Percentiles rank a stretch among this genome's conserved stretches.
Conservation (phyloP, 495 filamentous ascomycete species). For the Neurospora hispaniola region DNA sequence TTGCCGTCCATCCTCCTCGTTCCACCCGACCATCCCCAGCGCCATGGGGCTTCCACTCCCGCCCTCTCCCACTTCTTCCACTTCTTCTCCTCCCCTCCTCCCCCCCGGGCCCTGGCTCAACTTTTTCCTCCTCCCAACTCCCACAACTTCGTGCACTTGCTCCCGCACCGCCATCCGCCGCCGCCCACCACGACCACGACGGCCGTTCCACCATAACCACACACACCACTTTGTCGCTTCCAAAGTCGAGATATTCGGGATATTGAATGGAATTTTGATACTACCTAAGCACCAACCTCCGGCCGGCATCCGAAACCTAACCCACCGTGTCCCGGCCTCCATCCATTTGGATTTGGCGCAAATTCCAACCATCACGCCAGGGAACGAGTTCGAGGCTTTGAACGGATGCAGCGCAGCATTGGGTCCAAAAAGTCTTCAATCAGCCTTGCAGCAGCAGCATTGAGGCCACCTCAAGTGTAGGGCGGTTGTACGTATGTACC, state of each 20-base stretch:
- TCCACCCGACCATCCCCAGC: neutral
- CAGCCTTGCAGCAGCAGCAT: neutral
- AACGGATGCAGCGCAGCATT: neutral
- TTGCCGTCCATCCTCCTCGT: conserved; percentile 16
- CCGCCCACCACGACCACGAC: neutral
- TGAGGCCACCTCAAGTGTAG: neutral
- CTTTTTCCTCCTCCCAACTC: conserved; percentile 19
- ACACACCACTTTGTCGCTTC: neutral
- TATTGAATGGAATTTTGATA: neutral
- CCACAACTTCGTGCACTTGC: conserved; percentile 6
- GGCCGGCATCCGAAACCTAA: neutral
- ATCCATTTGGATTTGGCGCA: neutral
- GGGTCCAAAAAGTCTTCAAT: neutral
- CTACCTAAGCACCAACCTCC: neutral
- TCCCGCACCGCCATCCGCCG: neutral
- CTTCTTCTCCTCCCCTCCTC: conserved; percentile 12
- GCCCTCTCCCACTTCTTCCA: conserved; percentile 38
- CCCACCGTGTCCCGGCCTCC: neutral
- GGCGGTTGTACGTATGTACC: neutral
- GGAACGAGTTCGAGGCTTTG: neutral
- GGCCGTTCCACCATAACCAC: neutral
- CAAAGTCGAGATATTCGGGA: neutral
- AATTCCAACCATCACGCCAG: neutral
- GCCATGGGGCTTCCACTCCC: conserved; percentile 26
- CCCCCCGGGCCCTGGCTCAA: conserved; percentile 19